Evolutionary conservation across 2,329 filamentous ascomycete species (phyloP).

Genomic region (Monosporascus sp.): DNA sequence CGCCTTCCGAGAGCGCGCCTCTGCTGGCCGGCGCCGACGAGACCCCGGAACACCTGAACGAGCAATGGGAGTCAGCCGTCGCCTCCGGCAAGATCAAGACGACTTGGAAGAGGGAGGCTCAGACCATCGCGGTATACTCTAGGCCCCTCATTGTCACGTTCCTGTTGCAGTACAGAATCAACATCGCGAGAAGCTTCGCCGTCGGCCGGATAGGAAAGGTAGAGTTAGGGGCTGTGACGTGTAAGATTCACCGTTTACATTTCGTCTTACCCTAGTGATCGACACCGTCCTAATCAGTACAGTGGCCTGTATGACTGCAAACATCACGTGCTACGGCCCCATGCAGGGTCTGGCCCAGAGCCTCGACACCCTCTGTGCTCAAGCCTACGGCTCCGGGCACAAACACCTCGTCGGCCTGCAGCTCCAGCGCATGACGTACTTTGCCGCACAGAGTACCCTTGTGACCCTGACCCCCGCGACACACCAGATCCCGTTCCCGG

Average conservation of each 20-base stretch:
- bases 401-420: constrained; percentile 84
- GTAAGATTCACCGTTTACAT: constrained; percentile 20
- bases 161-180: constrained; percentile 75
- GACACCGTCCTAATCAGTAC: not conserved
- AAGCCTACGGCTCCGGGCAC: constrained; percentile 88
- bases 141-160: constrained; percentile 71
- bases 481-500: constrained; percentile 88
- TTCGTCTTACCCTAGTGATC: too few relatives aligned
- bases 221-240: constrained; percentile 60
- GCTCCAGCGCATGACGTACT: constrained; percentile 73
- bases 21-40: constrained; percentile 39
- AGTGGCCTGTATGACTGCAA: constrained; percentile 72
- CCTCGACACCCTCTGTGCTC: constrained; percentile 86
- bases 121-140: constrained; percentile 70
- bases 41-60: constrained; percentile 54
- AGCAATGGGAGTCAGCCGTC: constrained; percentile 83
- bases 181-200: constrained; percentile 74
- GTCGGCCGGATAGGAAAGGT: constrained; percentile 70
- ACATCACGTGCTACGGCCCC: constrained; percentile 70
- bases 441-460: constrained; percentile 84
- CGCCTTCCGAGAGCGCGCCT: constrained; percentile 33
- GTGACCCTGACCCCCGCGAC: constrained; percentile 72
- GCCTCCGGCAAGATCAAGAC: constrained; percentile 75
- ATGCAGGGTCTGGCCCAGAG: constrained; percentile 84
- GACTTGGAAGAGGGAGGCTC: constrained; percentile 84